Percentiles rank a stretch among this genome's conserved stretches.
phyloP scores from a whole-genome alignment of 73 alveolate genomes.

The Tetrahymena malaccensis region DNA sequence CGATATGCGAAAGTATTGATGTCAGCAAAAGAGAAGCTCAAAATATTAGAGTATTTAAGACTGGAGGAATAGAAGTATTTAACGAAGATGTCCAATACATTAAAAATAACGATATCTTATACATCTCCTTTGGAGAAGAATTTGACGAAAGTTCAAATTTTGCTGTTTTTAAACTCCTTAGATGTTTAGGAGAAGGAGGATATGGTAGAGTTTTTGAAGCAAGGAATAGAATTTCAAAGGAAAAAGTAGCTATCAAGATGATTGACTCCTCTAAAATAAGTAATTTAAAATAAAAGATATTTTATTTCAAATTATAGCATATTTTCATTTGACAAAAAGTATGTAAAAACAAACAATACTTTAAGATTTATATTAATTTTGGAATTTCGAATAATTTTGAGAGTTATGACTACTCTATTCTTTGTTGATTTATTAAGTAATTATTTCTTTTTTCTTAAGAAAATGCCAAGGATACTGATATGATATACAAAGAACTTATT shows the following conservation, averaged over 20 bases:
- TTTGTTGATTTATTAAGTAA: too few relatives aligned
- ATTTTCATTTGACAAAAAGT: neutral
- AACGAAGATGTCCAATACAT: neutral
- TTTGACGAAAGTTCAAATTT: neutral
- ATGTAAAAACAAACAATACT: neutral
- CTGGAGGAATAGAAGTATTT: neutral
- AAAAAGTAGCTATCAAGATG: conserved; percentile 62
- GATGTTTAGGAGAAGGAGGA: conserved; percentile 40
- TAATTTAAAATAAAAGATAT: neutral
- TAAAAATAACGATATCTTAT: neutral
- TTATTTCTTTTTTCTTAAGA: neutral
- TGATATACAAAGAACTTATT: conserved; percentile 51
- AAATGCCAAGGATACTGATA: conserved; percentile 49
- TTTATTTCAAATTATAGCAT: neutral
- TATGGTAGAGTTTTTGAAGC: conserved; percentile 40
- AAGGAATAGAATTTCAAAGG: conserved; percentile 55
- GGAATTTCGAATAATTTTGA: neutral
- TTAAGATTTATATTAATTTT: too few relatives aligned
- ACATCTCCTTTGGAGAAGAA: neutral
- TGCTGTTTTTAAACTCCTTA: conserved; percentile 4
- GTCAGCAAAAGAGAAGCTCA: neutral
- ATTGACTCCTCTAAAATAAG: conserved; percentile 5
- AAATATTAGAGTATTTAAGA: neutral
- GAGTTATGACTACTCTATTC: neutral
- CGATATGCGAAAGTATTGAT: neutral